Conservation (phyloP, 371 early-diverging fungal species). For the Syncephalastrum racemosum region DNA sequence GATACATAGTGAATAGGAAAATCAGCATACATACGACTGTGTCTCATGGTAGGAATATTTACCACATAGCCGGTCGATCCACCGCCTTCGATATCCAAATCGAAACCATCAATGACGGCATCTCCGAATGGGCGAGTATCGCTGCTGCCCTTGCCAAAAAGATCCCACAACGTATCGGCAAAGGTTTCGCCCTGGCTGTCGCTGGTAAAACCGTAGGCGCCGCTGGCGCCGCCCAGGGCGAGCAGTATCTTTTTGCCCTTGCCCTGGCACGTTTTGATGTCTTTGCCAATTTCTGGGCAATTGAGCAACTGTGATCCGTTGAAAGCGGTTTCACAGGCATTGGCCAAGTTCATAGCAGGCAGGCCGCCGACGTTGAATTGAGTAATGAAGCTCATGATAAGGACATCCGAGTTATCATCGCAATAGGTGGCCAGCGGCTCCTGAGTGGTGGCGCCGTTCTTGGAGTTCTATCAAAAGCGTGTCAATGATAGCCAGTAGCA, state of each 20-base stretch:
- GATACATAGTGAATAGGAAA: constrained; percentile 10
- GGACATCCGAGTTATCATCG: constrained; percentile 46
- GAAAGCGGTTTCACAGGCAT: constrained; percentile 54
- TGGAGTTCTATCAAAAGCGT: constrained; percentile 27
- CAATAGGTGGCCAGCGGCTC: constrained; percentile 60
- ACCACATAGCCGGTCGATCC: constrained; percentile 46
- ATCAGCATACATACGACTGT: not conserved
- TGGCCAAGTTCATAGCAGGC: constrained; percentile 59
- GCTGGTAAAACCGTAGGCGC: constrained; percentile 55
- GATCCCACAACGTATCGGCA: constrained; percentile 63
- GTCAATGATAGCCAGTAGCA: not conserved
- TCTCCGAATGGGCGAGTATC: constrained; percentile 60
- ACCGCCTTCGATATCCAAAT: constrained; percentile 74
- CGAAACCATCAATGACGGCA: constrained; percentile 65
- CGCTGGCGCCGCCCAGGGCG: constrained; percentile 71
- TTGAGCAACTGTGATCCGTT: constrained; percentile 51
- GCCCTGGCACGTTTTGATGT: constrained; percentile 64
- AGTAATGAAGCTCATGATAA: constrained; percentile 61
- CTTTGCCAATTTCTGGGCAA: constrained; percentile 62
- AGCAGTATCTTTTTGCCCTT: constrained; percentile 63
- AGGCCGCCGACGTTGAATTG: constrained; percentile 50
- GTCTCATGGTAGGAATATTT: constrained; percentile 3
- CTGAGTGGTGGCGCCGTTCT: constrained; percentile 25
- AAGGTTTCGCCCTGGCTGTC: constrained; percentile 50
- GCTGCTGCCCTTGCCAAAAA: constrained; percentile 56